Base-by-base conservation (phyloP, 1,284 basidiomycete species). In the Marasmius oreades region DNA sequence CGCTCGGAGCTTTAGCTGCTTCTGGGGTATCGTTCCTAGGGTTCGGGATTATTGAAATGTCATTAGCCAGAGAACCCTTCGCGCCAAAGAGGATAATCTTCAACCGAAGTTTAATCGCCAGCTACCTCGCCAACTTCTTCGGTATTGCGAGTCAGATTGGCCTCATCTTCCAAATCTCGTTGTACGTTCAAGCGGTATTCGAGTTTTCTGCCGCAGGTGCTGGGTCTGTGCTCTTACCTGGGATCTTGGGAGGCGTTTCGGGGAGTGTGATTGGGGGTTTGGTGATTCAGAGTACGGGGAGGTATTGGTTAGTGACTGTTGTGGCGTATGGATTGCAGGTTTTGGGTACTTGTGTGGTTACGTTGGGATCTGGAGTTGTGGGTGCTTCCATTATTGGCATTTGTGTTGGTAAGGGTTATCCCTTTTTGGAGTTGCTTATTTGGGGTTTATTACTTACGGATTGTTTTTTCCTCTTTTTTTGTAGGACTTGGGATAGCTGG, bases 51-150 rank as follows among this genome's bases (percentile, higher is more conserved):
- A 65, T 78, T 52, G 78, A 86, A 65, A 69, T 75, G 61, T 62
- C 70, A 34, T 65, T 77, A 47, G 82, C 84, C 1, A 66, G 66
- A 11, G 84, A 86, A 65, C 84, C 84, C 2, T 80, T 86, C 60
- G 81, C 82, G 0, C 84, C 84, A 0, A 71, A 69, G 55, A 70
- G 77, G 20, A 82, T 86, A 62, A 73, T 84, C 46, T 66, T 73
- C 51, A 77, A 80, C 62, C 70, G 68, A 5, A 68, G 77, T 5
- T 73, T 86, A 14, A 67, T 84, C 28, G 79, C 79, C 22, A 75
- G 74, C 45, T 85, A 82, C 65, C 62, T 82, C 18, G 75, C 77
- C 65, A 85, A 85, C 69, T 76, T 85, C 62, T 82, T 85, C 62
- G 73, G 73, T 2, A 70, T 81, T 18, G 80, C 75, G 1, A 67